These are phyloP conservation scores for Pseudognaphalium luteoalbum DNA, from an alignment of 129 eudicot genomes.

Conservation along the genomic window DNA sequence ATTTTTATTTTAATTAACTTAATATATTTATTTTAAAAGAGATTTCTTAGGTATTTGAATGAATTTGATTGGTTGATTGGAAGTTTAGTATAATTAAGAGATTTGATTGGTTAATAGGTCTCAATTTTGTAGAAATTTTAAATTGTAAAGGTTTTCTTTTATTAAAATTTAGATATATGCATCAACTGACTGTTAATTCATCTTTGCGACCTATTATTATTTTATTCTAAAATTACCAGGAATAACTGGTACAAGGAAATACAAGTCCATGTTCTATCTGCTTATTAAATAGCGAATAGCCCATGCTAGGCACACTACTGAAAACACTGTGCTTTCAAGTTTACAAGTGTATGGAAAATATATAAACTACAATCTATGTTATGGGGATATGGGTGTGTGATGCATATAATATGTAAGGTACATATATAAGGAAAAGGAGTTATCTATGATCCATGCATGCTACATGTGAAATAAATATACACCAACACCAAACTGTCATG, in stretches of 20 bases:
- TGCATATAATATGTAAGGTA: slow-evolving; percentile 7
- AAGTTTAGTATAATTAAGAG: too few relatives aligned
- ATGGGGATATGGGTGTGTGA: slow-evolving; percentile 5
- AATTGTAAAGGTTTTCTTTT: too few relatives aligned
- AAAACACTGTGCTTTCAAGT: background rate
- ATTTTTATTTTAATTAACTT: too few relatives aligned
- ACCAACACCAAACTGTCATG: background rate
- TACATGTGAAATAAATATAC: background rate
- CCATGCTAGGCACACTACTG: background rate
- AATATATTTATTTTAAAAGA: too few relatives aligned
- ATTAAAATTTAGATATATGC: too few relatives aligned
- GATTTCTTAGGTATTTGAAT: too few relatives aligned
- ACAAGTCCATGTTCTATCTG: slow-evolving; percentile 10
- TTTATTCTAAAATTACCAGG: background rate
- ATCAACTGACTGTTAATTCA: slow-evolving; percentile 1
- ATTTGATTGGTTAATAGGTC: too few relatives aligned
- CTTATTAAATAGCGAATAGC: slow-evolving; percentile 11
- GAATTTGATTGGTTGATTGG: too few relatives aligned
- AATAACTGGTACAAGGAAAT: background rate
- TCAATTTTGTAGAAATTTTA: too few relatives aligned
- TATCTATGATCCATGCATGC: background rate
- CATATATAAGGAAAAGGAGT: background rate
- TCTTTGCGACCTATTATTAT: background rate
- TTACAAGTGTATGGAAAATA: background rate
- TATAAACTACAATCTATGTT: background rate